Evolutionary conservation across 306 rosid species (phyloP).

Genomic region (Gastrolobium villosum): DNA sequence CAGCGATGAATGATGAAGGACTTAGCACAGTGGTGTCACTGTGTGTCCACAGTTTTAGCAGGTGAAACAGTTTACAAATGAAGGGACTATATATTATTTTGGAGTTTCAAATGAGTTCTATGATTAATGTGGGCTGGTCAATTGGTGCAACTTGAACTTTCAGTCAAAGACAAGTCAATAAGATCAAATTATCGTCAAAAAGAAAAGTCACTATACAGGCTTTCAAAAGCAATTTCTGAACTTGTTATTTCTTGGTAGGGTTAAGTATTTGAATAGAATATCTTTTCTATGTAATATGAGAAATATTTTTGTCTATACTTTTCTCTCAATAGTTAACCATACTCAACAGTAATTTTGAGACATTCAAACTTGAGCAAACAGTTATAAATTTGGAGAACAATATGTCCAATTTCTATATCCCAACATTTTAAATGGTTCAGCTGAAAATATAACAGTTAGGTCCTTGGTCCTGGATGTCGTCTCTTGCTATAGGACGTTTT

Average conservation of each 20-base stretch:
- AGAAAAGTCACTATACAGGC: neutral
- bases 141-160: neutral
- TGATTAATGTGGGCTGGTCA: too few species aligned
- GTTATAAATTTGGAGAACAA: neutral
- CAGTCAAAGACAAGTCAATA: neutral
- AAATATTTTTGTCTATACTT: neutral
- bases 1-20: neutral
- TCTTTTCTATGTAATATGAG: neutral
- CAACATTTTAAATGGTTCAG: neutral
- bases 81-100: neutral
- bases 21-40: slow-evolving; percentile 5
- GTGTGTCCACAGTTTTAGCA: neutral
- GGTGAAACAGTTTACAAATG: slow-evolving; percentile 9
- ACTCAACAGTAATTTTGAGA: neutral
- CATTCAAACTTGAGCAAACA: neutral
- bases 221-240: neutral
- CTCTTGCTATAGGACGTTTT: neutral
- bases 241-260: neutral
- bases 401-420: neutral
- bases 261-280: neutral
- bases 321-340: neutral
- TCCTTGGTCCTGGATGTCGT: neutral
- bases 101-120: neutral
- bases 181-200: neutral
- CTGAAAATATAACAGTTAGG: neutral